Evolutionary conservation across 371 early-diverging fungal genomes (phyloP).

Genomic region (Mucor velutinosus): DNA sequence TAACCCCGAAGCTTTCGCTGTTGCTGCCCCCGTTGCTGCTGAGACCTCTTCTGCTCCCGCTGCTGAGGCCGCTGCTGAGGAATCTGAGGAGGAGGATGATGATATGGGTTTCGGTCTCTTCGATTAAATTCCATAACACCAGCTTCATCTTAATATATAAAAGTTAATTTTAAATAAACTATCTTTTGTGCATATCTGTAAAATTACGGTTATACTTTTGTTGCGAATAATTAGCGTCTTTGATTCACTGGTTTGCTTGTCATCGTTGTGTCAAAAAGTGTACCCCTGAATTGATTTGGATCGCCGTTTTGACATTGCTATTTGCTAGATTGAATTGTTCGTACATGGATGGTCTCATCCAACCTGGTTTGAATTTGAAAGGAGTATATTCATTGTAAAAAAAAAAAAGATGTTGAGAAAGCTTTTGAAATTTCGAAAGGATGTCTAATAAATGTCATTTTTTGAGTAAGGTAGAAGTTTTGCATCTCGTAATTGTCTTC

Average conservation of each 20-base stretch:
- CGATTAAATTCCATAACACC: constrained; percentile 59
- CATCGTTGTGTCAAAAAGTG: not conserved
- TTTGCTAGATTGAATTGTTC: too few species aligned
- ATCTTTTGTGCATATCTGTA: not conserved
- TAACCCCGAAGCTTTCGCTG: constrained; percentile 87
- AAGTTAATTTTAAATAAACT: not conserved
- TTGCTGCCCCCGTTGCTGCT: constrained; percentile 64
- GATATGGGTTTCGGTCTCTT: constrained; percentile 76
- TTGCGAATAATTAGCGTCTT: too few species aligned
- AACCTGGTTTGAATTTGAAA: too few species aligned
- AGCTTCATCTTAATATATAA: not conserved
- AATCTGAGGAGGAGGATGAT: constrained; percentile 88
- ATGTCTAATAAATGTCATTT: too few species aligned
- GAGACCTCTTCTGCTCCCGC: constrained; percentile 58
- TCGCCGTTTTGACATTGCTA: not conserved
- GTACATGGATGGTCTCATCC: too few species aligned
- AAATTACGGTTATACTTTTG: not conserved
- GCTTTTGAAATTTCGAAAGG: too few species aligned
- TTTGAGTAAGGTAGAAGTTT: too few species aligned
- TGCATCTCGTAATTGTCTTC: too few species aligned
- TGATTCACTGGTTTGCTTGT: too few species aligned
- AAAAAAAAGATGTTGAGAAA: too few species aligned
- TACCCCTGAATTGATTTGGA: not conserved
- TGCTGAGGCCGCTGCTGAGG: constrained; percentile 56
- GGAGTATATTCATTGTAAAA: too few species aligned